Percentiles rank a stretch among this genome's conserved stretches.
phyloP scores from a whole-genome alignment of 768 basidiomycete genomes.

The Mycena maculata region DNA sequence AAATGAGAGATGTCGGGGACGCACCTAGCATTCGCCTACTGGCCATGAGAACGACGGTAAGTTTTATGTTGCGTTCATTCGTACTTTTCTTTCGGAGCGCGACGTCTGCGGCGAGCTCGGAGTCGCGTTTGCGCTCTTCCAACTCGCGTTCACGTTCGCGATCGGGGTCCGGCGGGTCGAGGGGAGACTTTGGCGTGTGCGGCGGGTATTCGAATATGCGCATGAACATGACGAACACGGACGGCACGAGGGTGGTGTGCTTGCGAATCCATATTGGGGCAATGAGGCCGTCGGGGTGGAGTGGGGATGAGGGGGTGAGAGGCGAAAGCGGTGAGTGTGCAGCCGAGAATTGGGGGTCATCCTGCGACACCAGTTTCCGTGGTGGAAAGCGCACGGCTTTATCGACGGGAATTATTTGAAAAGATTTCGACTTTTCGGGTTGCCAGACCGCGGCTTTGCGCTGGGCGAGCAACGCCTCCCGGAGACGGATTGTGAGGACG shows the following conservation, averaged over 20 bases:
- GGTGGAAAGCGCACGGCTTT: constrained; percentile 89
- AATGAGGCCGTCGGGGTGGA: constrained; percentile 95
- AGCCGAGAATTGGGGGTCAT: constrained; percentile 65
- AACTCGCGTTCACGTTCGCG: constrained; percentile 67
- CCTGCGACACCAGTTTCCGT: constrained; percentile 74
- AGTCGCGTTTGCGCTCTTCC: constrained; percentile 79
- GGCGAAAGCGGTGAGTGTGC: constrained; percentile 96
- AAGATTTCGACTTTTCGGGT: constrained; percentile 76
- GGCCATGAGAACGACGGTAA: constrained; percentile 95
- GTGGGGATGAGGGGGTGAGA: constrained; percentile 85
- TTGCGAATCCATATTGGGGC: constrained; percentile 99
- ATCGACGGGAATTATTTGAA: constrained; percentile 88
- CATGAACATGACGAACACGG: constrained; percentile 93
- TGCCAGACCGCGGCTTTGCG: constrained; percentile 77
- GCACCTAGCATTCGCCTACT: constrained; percentile 87
- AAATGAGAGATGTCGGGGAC: constrained; percentile 37
- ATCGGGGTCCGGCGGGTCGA: constrained; percentile 65
- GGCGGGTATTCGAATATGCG: constrained; percentile 79
- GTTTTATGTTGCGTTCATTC: constrained; percentile 89
- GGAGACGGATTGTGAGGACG: constrained; percentile 68
- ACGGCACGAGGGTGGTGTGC: constrained; percentile 90
- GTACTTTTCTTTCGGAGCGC: constrained; percentile 81
- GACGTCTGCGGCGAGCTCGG: constrained; percentile 84
- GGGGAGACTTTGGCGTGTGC: constrained; percentile 59
- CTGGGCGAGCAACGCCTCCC: constrained; percentile 75